A percentile compares a stretch with the other conserved stretches of the same genome.
These are phyloP conservation scores for Aspergillus sp. DNA, from an alignment of 2,329 filamentous ascomycete species.

Conservation along the genomic window DNA sequence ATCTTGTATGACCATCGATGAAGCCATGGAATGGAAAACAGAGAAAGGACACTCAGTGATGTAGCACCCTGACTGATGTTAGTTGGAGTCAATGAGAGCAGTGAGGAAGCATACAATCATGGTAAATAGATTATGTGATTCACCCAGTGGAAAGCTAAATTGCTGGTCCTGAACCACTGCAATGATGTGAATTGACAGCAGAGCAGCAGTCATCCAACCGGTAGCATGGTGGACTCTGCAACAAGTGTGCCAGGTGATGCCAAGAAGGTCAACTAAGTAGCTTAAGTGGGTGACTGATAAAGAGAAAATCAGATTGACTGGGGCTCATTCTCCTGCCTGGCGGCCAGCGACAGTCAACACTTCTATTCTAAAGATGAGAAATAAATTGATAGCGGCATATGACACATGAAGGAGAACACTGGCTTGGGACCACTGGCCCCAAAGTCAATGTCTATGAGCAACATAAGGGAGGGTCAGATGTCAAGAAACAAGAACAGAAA, in stretches of 20 bases:
- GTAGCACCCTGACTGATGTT: constrained; percentile 8
- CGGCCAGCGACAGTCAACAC: constrained; percentile 7
- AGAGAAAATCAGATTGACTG: constrained; percentile 16
- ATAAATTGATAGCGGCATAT: constrained; percentile 11
- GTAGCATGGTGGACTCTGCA: constrained; percentile 12
- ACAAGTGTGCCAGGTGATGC: constrained; percentile 9
- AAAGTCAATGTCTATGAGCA: constrained; percentile 10
- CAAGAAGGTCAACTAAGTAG: constrained; percentile 12
- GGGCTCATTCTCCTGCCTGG: constrained; percentile 11
- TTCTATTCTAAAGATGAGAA: constrained; percentile 10
- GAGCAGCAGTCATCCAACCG: constrained; percentile 12
- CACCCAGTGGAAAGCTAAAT: constrained; percentile 7
- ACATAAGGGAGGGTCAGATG: constrained; percentile 11
- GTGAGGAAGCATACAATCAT: constrained; percentile 9
- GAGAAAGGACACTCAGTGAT: constrained; percentile 11
- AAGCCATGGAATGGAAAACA: constrained; percentile 14
- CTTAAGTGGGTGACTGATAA: constrained; percentile 12
- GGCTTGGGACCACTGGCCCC: constrained; percentile 8
- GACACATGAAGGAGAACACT: constrained; percentile 8
- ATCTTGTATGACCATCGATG: constrained; percentile 16
- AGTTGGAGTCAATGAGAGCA: constrained; percentile 2
- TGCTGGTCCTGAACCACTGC: constrained; percentile 3
- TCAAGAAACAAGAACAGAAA: constrained; percentile 8
- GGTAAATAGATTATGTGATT: constrained; percentile 10
- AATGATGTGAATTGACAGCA: constrained; percentile 13